A percentile compares a stretch with the other conserved stretches of the same genome.
These are phyloP conservation scores for Bretschneidera sinensis DNA, from an alignment of 345 rosid genomes.

Conservation along the genomic window DNA sequence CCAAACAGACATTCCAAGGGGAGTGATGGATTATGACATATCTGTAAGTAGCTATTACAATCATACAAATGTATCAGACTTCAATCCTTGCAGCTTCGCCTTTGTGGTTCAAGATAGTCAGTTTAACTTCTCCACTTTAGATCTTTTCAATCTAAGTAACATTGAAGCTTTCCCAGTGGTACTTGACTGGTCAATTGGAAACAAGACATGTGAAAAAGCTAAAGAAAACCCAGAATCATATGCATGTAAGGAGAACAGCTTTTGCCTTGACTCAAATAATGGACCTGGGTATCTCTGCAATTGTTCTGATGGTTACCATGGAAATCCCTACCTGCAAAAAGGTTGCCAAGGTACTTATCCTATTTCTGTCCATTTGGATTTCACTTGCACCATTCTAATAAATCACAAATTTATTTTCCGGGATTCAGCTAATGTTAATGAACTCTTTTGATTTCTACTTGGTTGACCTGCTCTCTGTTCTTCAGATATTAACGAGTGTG, in stretches of 20 bases:
- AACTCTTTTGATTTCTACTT: not conserved
- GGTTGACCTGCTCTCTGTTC: not conserved
- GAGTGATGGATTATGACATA: constrained; percentile 1
- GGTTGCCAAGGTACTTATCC: constrained; percentile 28
- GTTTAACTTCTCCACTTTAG: constrained; percentile 7
- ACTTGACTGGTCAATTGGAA: constrained; percentile 35
- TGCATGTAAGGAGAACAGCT: constrained; percentile 18
- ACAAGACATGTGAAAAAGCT: constrained; percentile 17
- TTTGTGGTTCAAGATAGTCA: constrained; percentile 17
- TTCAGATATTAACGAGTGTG: constrained; percentile 2
- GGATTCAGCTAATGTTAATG: too few species aligned
- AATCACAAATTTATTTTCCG: too few species aligned
- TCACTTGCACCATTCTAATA: too few species aligned
- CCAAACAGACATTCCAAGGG: constrained; percentile 30
- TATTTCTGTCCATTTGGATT: too few species aligned
- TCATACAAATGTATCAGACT: constrained; percentile 7
- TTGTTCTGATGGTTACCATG: constrained; percentile 13
- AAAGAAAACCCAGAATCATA: not conserved
- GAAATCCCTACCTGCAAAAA: constrained; percentile 18
- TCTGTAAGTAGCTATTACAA: not conserved
- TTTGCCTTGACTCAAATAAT: constrained; percentile 2
- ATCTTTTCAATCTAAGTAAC: not conserved
- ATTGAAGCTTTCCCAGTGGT: constrained; percentile 8
- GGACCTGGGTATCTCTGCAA: constrained; percentile 18
- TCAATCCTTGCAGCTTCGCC: constrained; percentile 29